Evolutionary conservation across 2,329 filamentous ascomycete species (phyloP).

Genomic region (Pleoardoris graminearum): DNA sequence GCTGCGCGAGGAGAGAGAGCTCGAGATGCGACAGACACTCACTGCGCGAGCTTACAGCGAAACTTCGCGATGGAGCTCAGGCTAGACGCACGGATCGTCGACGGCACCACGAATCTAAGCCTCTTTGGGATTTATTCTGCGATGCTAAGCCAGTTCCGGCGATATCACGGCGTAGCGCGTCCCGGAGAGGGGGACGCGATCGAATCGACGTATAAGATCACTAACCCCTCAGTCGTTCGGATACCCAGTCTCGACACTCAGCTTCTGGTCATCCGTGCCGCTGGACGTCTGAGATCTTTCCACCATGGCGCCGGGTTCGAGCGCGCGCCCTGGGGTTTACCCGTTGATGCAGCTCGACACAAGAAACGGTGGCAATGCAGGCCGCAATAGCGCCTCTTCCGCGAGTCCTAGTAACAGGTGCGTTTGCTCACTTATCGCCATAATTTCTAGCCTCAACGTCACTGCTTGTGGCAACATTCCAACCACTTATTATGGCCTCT

Average conservation of each 20-base stretch:
- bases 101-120: too few species aligned
- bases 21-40: not conserved
- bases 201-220: not conserved
- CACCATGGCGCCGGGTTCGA: not conserved
- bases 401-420: not conserved
- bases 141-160: not conserved
- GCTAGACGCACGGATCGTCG: too few species aligned
- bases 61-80: constrained; percentile 25
- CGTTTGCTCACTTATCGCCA: not conserved
- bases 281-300: not conserved
- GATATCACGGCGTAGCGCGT: not conserved
- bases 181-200: not conserved
- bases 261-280: not conserved
- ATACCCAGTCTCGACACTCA: not conserved
- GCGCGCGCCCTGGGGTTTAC: not conserved
- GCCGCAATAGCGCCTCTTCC: not conserved
- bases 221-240: not conserved
- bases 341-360: not conserved
- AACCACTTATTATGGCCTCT: too few species aligned
- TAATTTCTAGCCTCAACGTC: not conserved
- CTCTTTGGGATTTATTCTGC: not conserved
- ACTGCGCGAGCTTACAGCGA: constrained; percentile 14
- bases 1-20: constrained; percentile 9
- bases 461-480: not conserved
- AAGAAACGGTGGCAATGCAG: not conserved